phyloP scores from a whole-genome alignment of 352 stramenopile genomes.

The Peronospora belbahrii region DNA sequence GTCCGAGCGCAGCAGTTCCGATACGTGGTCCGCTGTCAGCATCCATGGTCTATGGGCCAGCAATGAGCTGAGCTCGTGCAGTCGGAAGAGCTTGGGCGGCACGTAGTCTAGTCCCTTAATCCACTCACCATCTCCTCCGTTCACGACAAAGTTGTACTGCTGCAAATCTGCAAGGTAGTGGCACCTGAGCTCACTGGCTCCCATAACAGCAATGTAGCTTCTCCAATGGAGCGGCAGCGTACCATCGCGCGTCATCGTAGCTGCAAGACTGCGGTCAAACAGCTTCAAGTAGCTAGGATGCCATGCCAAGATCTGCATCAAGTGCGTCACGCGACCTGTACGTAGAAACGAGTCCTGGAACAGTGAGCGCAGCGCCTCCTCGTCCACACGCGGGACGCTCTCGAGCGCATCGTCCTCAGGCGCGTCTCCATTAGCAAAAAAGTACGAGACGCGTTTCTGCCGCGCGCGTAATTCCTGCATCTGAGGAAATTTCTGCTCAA shows the following conservation, averaged over 20 bases:
- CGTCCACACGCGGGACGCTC: conserved; percentile 19
- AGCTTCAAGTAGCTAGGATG: conserved; percentile 72
- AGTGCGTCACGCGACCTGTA: conserved; percentile 65
- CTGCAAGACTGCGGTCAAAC: conserved; percentile 51
- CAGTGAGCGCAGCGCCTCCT: conserved; percentile 44
- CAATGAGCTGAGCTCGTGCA: conserved; percentile 79
- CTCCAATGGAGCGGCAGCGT: conserved; percentile 72
- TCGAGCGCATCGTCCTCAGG: conserved; percentile 24
- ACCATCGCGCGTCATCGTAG: conserved; percentile 74
- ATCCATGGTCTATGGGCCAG: conserved; percentile 82
- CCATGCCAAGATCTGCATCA: conserved; percentile 70
- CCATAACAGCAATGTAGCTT: conserved; percentile 83
- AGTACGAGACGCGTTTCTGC: conserved; percentile 54
- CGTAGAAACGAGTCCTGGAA: conserved; percentile 56
- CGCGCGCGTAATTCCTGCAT: conserved; percentile 22
- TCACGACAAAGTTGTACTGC: conserved; percentile 81
- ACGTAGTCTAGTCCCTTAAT: conserved; percentile 80
- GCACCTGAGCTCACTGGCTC: conserved; percentile 62
- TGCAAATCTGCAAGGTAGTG: conserved; percentile 75
- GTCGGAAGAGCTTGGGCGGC: conserved; percentile 69
- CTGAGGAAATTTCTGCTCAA: conserved; percentile 38
- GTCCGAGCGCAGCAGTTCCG: conserved; percentile 56
- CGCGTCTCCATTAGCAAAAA: conserved; percentile 35
- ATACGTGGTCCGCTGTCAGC: conserved; percentile 65
- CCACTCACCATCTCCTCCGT: conserved; percentile 71